Evolutionary conservation across 1,139 yeast genomes (phyloP).

Genomic region (Sugiyamaella xylanicola): DNA sequence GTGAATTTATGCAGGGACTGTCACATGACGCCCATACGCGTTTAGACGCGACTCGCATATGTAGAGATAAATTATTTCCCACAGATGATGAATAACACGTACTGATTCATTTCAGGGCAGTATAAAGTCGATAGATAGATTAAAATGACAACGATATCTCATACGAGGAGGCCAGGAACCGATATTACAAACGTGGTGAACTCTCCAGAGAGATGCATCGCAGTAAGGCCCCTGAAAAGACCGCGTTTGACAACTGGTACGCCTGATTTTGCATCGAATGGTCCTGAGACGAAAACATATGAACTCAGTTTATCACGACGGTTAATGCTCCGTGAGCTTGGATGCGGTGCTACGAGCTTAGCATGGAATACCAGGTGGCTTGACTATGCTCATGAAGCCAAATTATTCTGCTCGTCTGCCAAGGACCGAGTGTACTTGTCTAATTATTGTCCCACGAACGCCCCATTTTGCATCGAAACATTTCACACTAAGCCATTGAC

Average conservation of each 20-base stretch:
- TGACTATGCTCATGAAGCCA: constrained; percentile 18
- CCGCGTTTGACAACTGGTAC: constrained; percentile 7
- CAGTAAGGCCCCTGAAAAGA: constrained; percentile 7
- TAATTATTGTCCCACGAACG: constrained; percentile 6
- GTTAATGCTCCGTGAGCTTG: constrained; percentile 14
- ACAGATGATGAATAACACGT: not conserved
- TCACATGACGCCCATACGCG: not conserved
- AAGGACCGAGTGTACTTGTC: constrained; percentile 7
- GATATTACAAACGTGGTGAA: constrained; percentile 13
- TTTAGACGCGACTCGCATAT: not conserved
- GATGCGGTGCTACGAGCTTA: not conserved
- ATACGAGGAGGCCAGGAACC: constrained; percentile 5
- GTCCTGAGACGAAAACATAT: not conserved
- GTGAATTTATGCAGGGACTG: not conserved
- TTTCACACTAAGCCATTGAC: constrained; percentile 14
- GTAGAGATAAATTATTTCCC: not conserved
- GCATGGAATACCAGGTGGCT: constrained; percentile 9
- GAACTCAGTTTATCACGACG: constrained; percentile 7
- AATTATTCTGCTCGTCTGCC: constrained; percentile 14
- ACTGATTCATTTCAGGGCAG: not conserved
- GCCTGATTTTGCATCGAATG: not conserved
- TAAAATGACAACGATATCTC: not conserved
- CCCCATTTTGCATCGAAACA: constrained; percentile 23
- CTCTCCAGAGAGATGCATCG: constrained; percentile 15
- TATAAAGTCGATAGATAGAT: no score